Base-by-base conservation (phyloP, 169 alveolate genomes). In the Eimeria mitis region DNA sequence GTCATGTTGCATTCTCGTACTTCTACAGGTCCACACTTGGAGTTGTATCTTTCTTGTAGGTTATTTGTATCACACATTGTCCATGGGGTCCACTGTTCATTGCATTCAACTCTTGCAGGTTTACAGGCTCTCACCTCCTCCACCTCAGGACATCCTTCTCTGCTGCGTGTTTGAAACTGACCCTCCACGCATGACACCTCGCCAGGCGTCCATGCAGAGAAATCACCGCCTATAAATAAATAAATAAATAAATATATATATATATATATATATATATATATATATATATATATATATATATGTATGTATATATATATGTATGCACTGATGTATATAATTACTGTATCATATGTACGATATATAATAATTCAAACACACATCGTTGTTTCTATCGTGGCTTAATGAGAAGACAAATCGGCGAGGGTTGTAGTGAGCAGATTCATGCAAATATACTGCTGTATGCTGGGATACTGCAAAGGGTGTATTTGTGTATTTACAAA, bases 1-100 rank as follows among this genome's bases (percentile, higher is more conserved):
- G 75, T n/a, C 70, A 63, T 54, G 85, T 61, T 54, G 91, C 95
- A 91, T 49, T 79, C 95, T 28, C 87, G 84, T 31, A 79, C 85
- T 63, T 91, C 95, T 16, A 52, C 91, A 23, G 84, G 47, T 3
- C 52, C n/a, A 76, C 91, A 79, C 42, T 37, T 31, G 25, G 70
- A 31, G 75, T 79, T 91, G 85, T 79, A 56, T 40, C 95, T 68
- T 52, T 91, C 87, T 25, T 91, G 95, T 21, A n/a, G 4, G 61
- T 61, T 28, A n/a, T 52, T 90, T 28, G 31, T 2, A 87, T 78
- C 78, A 47, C 95, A 91, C 19, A 1, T 8, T 31, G 91, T 76
- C 95, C 90, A 91, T 11, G 52, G 76, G 21, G 90, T 49, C 95
- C 95, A 91, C 2, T 21, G 31, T 42, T 85, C 52, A 59, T 31